Evolutionary conservation across 2,329 filamentous ascomycete species (phyloP).

Genomic region (Fusarium dimerum): DNA sequence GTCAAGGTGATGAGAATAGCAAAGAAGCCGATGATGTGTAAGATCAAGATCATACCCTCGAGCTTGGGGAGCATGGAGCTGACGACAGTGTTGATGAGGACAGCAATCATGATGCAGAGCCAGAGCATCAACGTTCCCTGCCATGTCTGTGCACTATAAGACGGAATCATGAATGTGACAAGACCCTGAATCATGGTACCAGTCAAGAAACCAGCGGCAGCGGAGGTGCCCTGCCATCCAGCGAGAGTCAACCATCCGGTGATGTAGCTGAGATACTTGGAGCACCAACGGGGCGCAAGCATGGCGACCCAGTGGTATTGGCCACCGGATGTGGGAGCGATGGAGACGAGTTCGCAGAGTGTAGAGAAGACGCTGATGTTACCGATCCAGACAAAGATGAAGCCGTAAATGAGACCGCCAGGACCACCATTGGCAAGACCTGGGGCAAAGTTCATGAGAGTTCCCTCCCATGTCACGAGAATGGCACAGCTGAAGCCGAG

Average conservation of each 20-base stretch:
- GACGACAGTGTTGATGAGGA: slow-evolving; percentile 38
- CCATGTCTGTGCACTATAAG: slow-evolving; percentile 24
- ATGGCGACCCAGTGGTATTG: slow-evolving; percentile 29
- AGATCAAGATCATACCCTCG: slow-evolving; percentile 42
- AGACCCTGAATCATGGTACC: slow-evolving; percentile 31
- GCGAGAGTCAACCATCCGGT: slow-evolving; percentile 28
- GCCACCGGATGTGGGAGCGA: slow-evolving; percentile 23
- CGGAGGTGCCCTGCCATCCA: slow-evolving; percentile 29
- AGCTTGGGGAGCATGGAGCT: slow-evolving; percentile 36
- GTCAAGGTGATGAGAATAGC: slow-evolving; percentile 39
- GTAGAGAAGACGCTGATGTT: slow-evolving; percentile 34
- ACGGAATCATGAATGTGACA: slow-evolving; percentile 17
- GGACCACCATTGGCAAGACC: slow-evolving; percentile 27
- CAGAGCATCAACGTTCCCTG: slow-evolving; percentile 34
- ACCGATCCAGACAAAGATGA: slow-evolving; percentile 51
- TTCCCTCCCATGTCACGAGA: slow-evolving; percentile 30
- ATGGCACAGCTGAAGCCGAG: slow-evolving; percentile 29
- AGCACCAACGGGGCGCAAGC: slow-evolving; percentile 20
- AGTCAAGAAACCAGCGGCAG: slow-evolving; percentile 24
- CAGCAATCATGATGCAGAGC: slow-evolving; percentile 44
- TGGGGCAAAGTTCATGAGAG: slow-evolving; percentile 28
- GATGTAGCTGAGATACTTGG: slow-evolving; percentile 34
- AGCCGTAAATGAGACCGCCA: slow-evolving; percentile 50
- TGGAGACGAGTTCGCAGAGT: slow-evolving; percentile 26
- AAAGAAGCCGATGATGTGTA: slow-evolving; percentile 49